Conservation (phyloP, 1,139 yeast species). For the Candida glucosophila region DNA sequence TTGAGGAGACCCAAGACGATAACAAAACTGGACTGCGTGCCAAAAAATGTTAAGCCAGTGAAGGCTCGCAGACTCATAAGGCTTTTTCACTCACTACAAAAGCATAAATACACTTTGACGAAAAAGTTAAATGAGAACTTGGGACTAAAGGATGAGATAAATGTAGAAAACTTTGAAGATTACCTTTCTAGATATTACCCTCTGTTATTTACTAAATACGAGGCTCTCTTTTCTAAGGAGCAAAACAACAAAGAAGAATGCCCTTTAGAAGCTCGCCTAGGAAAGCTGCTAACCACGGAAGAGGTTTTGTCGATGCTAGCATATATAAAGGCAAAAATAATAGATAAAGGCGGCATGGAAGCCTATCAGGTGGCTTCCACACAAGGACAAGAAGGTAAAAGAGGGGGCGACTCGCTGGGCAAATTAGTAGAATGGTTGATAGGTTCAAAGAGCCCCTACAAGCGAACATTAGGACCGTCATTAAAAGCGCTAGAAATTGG, state of each 20-base stretch:
- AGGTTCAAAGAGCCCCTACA: constrained; percentile 7
- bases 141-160: constrained; percentile 11
- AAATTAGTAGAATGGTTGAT: constrained; percentile 61
- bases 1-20: constrained; percentile 26
- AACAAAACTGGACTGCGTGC: constrained; percentile 15
- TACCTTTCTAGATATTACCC: constrained; percentile 5
- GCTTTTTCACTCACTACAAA: constrained; percentile 56
- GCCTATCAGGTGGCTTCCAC: constrained; percentile 84
- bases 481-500: constrained; percentile 71
- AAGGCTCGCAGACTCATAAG: constrained; percentile 61
- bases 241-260: neutral
- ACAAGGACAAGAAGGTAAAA: constrained; percentile 62
- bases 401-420: constrained; percentile 92
- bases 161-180: constrained; percentile 16
- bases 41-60: constrained; percentile 49
- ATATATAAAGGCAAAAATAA: constrained; percentile 51
- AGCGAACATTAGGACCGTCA: constrained; percentile 6
- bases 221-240: neutral
- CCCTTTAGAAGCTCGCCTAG: neutral
- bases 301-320: constrained; percentile 29
- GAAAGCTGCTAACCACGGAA: neutral
- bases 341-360: constrained; percentile 57
- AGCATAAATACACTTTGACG: constrained; percentile 35
- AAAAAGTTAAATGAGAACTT: constrained; percentile 9
- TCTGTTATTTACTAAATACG: constrained; percentile 1